Conservation (phyloP, 306 rosid species). For the Cicer cuneatum region DNA sequence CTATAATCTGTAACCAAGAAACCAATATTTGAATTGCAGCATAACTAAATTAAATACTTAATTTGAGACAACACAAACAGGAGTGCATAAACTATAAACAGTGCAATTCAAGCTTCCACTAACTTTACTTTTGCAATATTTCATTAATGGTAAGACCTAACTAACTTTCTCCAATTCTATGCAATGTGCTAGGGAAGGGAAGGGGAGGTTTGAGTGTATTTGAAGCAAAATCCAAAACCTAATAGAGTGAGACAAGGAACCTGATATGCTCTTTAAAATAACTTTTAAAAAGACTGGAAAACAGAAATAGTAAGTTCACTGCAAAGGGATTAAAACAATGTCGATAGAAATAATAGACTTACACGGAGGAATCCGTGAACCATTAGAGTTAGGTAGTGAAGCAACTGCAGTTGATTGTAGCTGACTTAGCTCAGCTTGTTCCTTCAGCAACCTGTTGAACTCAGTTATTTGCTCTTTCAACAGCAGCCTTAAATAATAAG, state of each 20-base stretch:
- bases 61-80: conserved; percentile 7
- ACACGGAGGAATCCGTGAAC: conserved; percentile 63
- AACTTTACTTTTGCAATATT: neutral
- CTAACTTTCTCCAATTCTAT: conserved; percentile 7
- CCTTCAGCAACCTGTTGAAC: conserved; percentile 76
- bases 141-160: neutral
- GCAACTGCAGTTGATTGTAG: conserved; percentile 61
- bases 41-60: conserved; percentile 8
- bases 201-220: neutral
- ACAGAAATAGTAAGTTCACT: conserved; percentile 1
- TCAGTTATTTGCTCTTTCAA: conserved; percentile 69
- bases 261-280: neutral
- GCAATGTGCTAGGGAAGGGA: neutral
- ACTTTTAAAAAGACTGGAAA: conserved; percentile 24
- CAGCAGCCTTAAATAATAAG: conserved; percentile 65
- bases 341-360: conserved; percentile 43
- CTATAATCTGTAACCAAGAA: neutral
- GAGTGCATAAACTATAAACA: conserved; percentile 9
- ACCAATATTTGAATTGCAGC: conserved; percentile 47
- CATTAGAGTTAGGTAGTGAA: conserved; percentile 65
- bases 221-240: neutral
- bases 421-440: conserved; percentile 62
- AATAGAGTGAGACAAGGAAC: conserved; percentile 1
- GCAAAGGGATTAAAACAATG: conserved; percentile 10
- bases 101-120: neutral